These are phyloP conservation scores for Pseudogymnoascus sp. DNA, from an alignment of 2,329 filamentous ascomycete species.

Conservation along the genomic window DNA sequence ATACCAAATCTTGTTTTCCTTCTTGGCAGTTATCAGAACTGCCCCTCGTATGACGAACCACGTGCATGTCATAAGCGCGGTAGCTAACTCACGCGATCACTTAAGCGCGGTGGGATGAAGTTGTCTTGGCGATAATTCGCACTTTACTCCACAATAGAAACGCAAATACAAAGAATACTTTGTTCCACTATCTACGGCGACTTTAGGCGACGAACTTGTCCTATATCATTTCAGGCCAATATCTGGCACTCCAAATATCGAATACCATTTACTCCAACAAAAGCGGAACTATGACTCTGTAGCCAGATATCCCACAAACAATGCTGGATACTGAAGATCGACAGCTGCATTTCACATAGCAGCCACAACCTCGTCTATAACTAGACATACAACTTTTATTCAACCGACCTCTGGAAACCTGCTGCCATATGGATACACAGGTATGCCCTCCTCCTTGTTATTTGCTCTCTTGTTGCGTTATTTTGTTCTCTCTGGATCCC, in stretches of 20 bases:
- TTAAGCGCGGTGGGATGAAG: conserved; percentile 9
- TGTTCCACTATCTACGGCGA: not conserved
- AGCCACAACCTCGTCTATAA: conserved; percentile 1
- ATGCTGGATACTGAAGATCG: conserved; percentile 8
- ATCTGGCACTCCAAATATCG: not conserved
- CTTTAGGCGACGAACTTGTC: not conserved
- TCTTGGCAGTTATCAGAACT: not conserved
- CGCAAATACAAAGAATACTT: conserved; percentile 2
- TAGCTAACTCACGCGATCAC: conserved; percentile 8
- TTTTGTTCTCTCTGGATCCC: not conserved
- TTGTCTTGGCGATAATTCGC: conserved; percentile 10
- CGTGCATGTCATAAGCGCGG: conserved; percentile 6
- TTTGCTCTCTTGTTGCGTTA: not conserved
- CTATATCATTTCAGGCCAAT: not conserved
- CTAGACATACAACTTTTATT: conserved; percentile 5
- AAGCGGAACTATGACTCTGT: conserved; percentile 4
- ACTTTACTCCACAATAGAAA: conserved; percentile 9
- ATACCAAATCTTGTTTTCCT: not conserved
- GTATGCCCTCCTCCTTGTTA: not conserved
- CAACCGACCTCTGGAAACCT: not conserved
- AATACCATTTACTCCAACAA: not conserved
- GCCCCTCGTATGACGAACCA: conserved; percentile 3
- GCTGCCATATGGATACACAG: conserved; percentile 10
- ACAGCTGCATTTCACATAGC: conserved; percentile 7
- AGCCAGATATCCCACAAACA: conserved; percentile 8